These are phyloP conservation scores for Salmacisia buchloeana DNA, from an alignment of 1,284 basidiomycete genomes.

Conservation along the genomic window DNA sequence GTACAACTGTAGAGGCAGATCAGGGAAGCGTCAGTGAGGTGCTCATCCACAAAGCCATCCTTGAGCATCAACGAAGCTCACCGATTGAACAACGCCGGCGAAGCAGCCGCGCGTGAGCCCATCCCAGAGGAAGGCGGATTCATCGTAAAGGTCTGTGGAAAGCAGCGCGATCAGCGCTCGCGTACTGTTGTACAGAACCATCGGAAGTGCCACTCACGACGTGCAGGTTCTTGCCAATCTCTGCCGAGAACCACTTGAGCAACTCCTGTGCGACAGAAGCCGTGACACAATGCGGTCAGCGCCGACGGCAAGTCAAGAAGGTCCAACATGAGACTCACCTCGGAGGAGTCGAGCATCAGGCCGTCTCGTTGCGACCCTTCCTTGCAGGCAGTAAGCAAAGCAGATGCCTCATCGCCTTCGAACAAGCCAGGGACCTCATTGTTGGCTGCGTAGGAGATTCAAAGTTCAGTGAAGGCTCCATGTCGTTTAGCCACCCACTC, in stretches of 20 bases:
- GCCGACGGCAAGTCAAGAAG: too few species aligned
- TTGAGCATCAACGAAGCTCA: constrained; percentile 94
- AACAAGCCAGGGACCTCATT: constrained; percentile 99
- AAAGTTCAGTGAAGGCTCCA: background rate
- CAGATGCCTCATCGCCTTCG: constrained; percentile 76
- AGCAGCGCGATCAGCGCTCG: background rate
- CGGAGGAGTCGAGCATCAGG: constrained; percentile 93
- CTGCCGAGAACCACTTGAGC: constrained; percentile 34
- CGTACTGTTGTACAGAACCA: background rate
- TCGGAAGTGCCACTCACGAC: constrained; percentile 26
- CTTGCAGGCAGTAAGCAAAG: constrained; percentile 96
- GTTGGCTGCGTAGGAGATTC: constrained; percentile 63
- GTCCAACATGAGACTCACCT: constrained; percentile 69
- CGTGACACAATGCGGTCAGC: background rate
- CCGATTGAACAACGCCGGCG: constrained; percentile 70
- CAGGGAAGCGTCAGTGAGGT: constrained; percentile 81
- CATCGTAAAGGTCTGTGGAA: constrained; percentile 75
- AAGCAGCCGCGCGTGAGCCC: constrained; percentile 90
- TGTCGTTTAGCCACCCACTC: background rate
- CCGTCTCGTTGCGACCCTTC: constrained; percentile 97
- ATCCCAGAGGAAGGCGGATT: constrained; percentile 94
- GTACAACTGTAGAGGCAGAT: constrained; percentile 87
- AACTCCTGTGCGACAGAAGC: constrained; percentile 17
- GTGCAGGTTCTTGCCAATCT: constrained; percentile 43
- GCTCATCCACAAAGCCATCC: constrained; percentile 87